Evolutionary conservation across 1,284 basidiomycete genomes (phyloP), one percentile per base, ranked within the genome.

Genomic region (Papiliotrema fonsecae): DNA sequence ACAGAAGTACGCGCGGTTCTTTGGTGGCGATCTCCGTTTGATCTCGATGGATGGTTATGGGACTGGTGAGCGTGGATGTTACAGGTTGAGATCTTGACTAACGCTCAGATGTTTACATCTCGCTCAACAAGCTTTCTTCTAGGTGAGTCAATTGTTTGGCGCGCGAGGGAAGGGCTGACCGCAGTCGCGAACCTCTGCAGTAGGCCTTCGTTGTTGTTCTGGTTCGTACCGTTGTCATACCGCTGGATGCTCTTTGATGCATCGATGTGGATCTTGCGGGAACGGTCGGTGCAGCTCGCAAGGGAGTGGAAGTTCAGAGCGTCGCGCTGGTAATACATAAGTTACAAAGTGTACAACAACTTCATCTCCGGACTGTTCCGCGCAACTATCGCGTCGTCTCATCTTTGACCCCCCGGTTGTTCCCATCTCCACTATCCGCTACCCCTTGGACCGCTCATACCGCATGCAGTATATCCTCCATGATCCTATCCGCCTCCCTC

Each of bases 41-140:
- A 97, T 98, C 61, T 89, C 91, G 38, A 97, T 98, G 94, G 93
- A 97, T 58, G 92, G 92, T 6, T 94, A 88, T 62, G 91, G 88
- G 4, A 92, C 88, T 31, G 88, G 62, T 60, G 49, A 56, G 47
- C 43, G 18, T 35, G 40, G 30, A 16, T 13, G 28, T 14, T 34
- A 3, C 38, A 14, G 16, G 11, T 26, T 13, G 11, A 21, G 6
- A n/a, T 6, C 37, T 34, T 39, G 39, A 48, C 34, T 27, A 3
- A 7, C n/a, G 34, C 22, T 4, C 24, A 49, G 65, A 68, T 42
- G 65, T 65, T 41, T 68, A 68, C 49, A 72, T 72, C 35, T 67
- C 65, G 16, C 61, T 72, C 41, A 72, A 72, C 57, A 70, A 70
- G 56, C 55, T 72, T 35, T 70, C 68, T 19, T 66, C 65, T 2